These are phyloP conservation scores for Typha latifolia DNA, from an alignment of 176 grass and related monocot genomes.

Conservation along the genomic window DNA sequence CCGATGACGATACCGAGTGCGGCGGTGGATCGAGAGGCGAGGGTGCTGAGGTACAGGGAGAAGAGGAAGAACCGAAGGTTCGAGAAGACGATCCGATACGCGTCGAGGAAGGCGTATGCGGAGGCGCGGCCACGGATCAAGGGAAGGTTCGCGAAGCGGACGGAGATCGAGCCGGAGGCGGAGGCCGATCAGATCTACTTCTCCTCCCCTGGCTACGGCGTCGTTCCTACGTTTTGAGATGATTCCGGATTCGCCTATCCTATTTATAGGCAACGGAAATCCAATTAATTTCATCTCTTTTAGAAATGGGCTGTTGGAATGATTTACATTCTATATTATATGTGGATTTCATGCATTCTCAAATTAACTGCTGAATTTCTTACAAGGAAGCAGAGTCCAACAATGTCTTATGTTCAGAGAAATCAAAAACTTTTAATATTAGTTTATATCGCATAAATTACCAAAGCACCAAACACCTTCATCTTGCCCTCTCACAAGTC, in stretches of 20 bases:
- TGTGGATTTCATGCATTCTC: too few relatives aligned
- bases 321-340: too few relatives aligned
- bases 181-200: background rate
- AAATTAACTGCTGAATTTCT: too few relatives aligned
- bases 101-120: conserved; percentile 64
- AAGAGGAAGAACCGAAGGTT: conserved; percentile 67
- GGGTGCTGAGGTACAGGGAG: conserved; percentile 62
- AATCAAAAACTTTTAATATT: background rate
- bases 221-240: conserved; percentile 16
- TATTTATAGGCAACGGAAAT: background rate
- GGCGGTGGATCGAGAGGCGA: conserved; percentile 15
- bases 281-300: background rate
- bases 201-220: conserved; percentile 4
- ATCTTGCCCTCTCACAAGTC: background rate
- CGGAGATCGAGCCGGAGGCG: background rate
- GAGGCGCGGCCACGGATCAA: conserved; percentile 61
- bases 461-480: background rate
- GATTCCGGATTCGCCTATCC: background rate
- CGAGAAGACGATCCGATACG: conserved; percentile 72
- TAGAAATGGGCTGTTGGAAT: too few relatives aligned
- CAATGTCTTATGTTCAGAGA: background rate
- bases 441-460: background rate
- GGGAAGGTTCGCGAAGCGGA: conserved; percentile 56
- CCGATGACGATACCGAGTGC: too few relatives aligned
- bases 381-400: background rate